Evolutionary conservation across 352 stramenopile genomes (phyloP), one percentile per base, ranked within the genome.

Genomic region (Pythium folliculosum): DNA sequence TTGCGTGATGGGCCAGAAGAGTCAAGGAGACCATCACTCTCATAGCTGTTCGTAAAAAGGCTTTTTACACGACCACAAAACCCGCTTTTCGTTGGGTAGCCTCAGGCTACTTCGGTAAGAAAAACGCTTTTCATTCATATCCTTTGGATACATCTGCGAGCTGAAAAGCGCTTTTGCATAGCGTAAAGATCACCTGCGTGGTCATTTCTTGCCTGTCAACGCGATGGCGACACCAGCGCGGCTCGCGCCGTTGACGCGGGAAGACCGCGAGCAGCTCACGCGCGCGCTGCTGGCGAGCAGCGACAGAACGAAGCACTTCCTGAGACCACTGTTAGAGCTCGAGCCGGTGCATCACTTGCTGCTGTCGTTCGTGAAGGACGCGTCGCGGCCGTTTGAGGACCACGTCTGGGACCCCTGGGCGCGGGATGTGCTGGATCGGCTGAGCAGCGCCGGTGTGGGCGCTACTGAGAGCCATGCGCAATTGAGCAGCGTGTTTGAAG

Each of bases 361-460:
- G 48, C 47, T 91, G 40, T 81, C 81, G 45, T 95, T 95, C 56
- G 55, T 92, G 47, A 71, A 58, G 23, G 85, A 95, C 53, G 6
- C 52, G 19, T 83, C 76, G 37, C 77, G 80, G 16, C 75, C 76
- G 37, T 91, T 95, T 56, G 75, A 84, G 51, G 83, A 94, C 59
- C 91, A 86, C 78, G 76, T 95, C 1, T 93, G 84, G 85, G 85
- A 95, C 54, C 73, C 83, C 0, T 67, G 71, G 13, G 78, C 89
- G 30, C 85, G 76, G 12, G 72, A 89, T 48, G 74, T 89, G 22
- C 71, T 95, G 12, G 25, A 73, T 0, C 67, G 70, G 5, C 72
- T 95, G 60, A 76, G 82, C 22, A 64, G 73, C 14, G 47, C 51
- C 8, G 70, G 77, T 21, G 2, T 43, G 6, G 51, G 35, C 13